Evolutionary conservation across 2,329 filamentous ascomycete species (phyloP), one percentile per base, ranked within the genome.

Genomic region (Aspergillus phoenicis): DNA sequence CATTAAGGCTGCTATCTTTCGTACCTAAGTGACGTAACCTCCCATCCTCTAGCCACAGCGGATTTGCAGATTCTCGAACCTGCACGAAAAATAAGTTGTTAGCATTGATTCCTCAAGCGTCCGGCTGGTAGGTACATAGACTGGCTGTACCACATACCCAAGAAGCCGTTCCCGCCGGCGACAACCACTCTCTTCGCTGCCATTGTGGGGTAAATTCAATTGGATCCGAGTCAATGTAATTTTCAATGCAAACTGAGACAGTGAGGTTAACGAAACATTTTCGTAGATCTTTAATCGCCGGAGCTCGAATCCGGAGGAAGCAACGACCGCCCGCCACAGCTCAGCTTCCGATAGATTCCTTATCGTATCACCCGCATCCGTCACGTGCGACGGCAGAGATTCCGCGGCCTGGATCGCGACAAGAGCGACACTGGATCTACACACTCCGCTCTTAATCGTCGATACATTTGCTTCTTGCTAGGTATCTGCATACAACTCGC

Each of bases 11-110:
- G 3, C 6, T n/a, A 28, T 47, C 13, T 3, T 10, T 51, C 70
- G 62, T 86, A 93, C 92, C 93, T 96, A 71, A 99, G 88, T 5
- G 93, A 97, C 22, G 88, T 94, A 52, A 98, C 94, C 60, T 93
- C 86, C 94, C 94, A 98, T 58, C 93, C 92, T 73, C 93, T 84
- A 49, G 88, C 85, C 54, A 92, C 88, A 48, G 92, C 95, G 57
- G 91, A 89, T 81, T 92, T 95, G 82, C 95, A 98, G 80, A 99
- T 97, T 59, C 94, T 86, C 24, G 84, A 86, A 49, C 87, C 87
- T 86, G 58, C 13, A 58, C 33, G 54, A 52, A 62, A 54, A 51
- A 63, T 45, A 67, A 66, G 59, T 54, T 2, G 41, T 62, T 24
- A 59, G 63, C 39, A 52, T 22, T 22, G 8, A 17, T 39, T 38